Evolutionary conservation across 176 grass and related monocot genomes (phyloP).

Genomic region (Paspalum vaginatum): DNA sequence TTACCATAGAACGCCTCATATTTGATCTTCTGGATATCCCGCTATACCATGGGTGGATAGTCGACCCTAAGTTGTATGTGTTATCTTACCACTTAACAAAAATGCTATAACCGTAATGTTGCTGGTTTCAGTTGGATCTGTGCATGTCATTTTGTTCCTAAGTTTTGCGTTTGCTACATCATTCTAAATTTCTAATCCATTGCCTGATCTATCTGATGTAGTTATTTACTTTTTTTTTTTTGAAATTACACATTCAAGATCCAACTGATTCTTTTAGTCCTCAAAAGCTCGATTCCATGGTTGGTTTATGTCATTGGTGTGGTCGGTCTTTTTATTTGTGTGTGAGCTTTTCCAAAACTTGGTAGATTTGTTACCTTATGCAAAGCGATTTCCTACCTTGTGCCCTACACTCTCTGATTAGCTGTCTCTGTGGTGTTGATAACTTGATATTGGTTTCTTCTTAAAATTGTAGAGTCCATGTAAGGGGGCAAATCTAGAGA

Average conservation of each 20-base stretch:
- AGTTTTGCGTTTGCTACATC: neutral
- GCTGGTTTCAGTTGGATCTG: neutral
- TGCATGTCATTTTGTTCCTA: conserved; percentile 4
- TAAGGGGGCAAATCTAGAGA: neutral
- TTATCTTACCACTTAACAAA: neutral
- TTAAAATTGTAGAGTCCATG: conserved; percentile 24
- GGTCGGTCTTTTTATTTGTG: neutral
- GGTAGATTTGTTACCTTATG: conserved; percentile 4
- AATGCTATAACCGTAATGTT: conserved; percentile 1
- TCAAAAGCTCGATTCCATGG: neutral
- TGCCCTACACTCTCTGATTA: conserved; percentile 11
- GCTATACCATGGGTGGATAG: conserved; percentile 92
- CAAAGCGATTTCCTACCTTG: conserved; percentile 3
- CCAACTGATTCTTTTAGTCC: conserved; percentile 18
- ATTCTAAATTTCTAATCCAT: neutral
- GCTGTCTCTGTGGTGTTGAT: neutral
- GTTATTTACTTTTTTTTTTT: conserved; percentile 7
- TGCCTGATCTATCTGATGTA: conserved; percentile 14
- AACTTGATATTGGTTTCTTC: neutral
- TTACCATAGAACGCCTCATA: conserved; percentile 81
- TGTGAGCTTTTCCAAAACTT: neutral
- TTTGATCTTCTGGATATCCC: conserved; percentile 94
- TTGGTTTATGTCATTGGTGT: neutral
- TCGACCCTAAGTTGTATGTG: conserved; percentile 76
- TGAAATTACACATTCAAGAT: conserved; percentile 3